Conservation (phyloP, 2,329 filamentous ascomycete genomes). For the Talaromyces sp. region DNA sequence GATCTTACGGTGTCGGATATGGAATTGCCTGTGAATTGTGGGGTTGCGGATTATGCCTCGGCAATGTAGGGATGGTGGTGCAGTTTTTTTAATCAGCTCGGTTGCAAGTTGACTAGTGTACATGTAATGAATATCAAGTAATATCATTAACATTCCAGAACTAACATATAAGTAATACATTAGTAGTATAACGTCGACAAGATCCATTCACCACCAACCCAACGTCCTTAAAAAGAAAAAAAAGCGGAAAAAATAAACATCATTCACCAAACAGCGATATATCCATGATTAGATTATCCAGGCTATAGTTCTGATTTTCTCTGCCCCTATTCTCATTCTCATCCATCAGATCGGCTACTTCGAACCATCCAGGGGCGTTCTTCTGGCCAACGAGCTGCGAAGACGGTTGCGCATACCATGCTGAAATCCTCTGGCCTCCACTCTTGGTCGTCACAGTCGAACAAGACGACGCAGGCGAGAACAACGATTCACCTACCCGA, state of each 20-base stretch:
- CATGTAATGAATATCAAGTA: not conserved
- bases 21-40: not conserved
- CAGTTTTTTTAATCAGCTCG: not conserved
- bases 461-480: not conserved
- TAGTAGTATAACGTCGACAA: not conserved
- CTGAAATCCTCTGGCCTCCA: not conserved
- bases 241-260: not conserved
- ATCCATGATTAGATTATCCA: not conserved
- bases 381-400: not conserved
- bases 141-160: not conserved
- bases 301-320: not conserved
- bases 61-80: not conserved
- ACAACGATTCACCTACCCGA: not conserved
- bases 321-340: not conserved
- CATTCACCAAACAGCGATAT: not conserved
- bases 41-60: not conserved
- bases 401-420: not conserved
- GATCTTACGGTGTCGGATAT: not conserved
- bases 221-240: not conserved
- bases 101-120: not conserved
- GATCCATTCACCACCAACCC: not conserved
- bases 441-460: not conserved
- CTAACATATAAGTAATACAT: not conserved
- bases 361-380: not conserved
- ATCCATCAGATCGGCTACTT: not conserved